A percentile compares a stretch with the other conserved stretches of the same genome.
Conservation (phyloP, 805 yeast genomes). For the Candida tibetensis region DNA sequence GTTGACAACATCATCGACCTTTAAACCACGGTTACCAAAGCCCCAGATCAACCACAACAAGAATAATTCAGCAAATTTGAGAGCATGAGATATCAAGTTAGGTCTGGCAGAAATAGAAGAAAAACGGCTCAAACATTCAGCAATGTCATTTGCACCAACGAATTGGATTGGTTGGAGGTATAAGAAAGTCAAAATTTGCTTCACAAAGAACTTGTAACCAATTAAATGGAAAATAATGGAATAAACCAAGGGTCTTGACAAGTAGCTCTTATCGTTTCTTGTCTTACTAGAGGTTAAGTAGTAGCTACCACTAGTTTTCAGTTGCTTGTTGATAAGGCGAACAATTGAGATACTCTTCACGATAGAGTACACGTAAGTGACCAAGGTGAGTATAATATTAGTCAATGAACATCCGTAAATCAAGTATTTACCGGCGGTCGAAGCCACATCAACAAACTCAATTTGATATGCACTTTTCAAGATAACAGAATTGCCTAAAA, state of each 20-base stretch:
- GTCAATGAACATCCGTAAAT: constrained; percentile 1
- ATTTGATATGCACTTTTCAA: constrained; percentile 3
- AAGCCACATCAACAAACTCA: background rate
- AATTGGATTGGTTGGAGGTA: constrained; percentile 5
- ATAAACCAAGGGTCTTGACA: constrained; percentile 3
- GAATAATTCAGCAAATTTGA: constrained; percentile 6
- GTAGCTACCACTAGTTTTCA: background rate
- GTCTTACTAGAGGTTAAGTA: constrained; percentile 1
- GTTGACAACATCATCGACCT: background rate
- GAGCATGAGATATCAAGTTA: background rate
- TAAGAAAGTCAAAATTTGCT: constrained; percentile 2
- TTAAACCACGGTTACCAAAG: constrained; percentile 2
- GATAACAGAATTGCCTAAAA: constrained; percentile 5
- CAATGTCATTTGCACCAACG: constrained; percentile 9
- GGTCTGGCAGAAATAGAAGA: background rate
- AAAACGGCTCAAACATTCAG: constrained; percentile 7
- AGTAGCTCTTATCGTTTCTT: constrained; percentile 3
- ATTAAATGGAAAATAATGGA: constrained; percentile 9
- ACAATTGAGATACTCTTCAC: background rate
- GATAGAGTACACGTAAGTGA: background rate
- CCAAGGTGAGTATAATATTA: background rate
- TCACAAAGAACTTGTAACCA: constrained; percentile 5
- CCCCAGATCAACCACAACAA: constrained; percentile 13
- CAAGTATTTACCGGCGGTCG: background rate
- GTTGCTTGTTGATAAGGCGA: background rate